phyloP scores from a whole-genome alignment of 352 stramenopile genomes.

The Pythium phragmiticola region DNA sequence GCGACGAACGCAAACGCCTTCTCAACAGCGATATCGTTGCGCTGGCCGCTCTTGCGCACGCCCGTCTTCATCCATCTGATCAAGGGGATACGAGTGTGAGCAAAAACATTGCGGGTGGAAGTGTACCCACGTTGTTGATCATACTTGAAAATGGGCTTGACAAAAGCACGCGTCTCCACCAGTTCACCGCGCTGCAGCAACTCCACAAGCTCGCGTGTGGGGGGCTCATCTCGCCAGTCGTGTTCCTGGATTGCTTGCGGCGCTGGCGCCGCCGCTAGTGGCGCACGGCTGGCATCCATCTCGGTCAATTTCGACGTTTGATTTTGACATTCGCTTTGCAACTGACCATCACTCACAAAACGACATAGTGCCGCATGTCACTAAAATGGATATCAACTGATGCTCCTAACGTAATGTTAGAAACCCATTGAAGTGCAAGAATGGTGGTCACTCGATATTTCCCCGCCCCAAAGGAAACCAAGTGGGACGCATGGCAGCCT shows the following conservation, averaged over 20 bases:
- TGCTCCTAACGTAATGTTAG: neutral
- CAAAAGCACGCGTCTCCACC: conserved; percentile 59
- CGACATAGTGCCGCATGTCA: conserved; percentile 7
- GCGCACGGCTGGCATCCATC: neutral
- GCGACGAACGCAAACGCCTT: conserved; percentile 65
- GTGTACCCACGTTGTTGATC: conserved; percentile 11
- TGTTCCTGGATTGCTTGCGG: neutral
- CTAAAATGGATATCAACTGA: neutral
- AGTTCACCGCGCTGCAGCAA: conserved; percentile 27
- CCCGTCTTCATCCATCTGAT: conserved; percentile 65
- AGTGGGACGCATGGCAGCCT: neutral
- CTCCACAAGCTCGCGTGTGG: conserved; percentile 26
- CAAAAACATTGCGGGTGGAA: neutral
- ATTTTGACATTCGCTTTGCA: neutral
- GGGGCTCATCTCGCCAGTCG: conserved; percentile 15
- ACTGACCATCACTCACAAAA: conserved; percentile 7
- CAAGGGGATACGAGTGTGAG: neutral
- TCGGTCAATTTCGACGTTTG: neutral
- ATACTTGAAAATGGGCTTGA: conserved; percentile 60
- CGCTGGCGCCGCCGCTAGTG: neutral
- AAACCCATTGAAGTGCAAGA: conserved; percentile 19
- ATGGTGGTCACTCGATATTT: conserved; percentile 12
- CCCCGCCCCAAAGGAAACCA: conserved; percentile 1
- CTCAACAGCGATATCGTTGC: conserved; percentile 47
- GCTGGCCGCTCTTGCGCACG: conserved; percentile 56